A percentile compares a stretch with the other conserved stretches of the same genome.
phyloP scores from a whole-genome alignment of 1,284 basidiomycete species.

The Volvariella volvacea region DNA sequence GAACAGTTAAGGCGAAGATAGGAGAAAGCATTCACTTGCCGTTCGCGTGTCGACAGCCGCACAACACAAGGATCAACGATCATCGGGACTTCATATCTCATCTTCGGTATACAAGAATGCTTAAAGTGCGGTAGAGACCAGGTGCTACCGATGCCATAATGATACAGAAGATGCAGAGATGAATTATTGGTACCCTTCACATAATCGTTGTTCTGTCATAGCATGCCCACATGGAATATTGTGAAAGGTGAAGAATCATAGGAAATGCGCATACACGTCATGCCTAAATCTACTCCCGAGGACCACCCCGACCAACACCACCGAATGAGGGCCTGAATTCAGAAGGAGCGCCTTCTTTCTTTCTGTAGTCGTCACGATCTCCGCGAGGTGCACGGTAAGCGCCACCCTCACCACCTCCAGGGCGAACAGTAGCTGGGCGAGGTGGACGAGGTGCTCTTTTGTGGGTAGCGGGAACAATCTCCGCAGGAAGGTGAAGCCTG shows the following conservation, averaged over 20 bases:
- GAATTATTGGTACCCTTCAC: no score
- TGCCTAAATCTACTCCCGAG: conserved; percentile 33
- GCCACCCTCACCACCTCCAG: conserved; percentile 58
- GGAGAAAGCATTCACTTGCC: no score
- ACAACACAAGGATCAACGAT: no score
- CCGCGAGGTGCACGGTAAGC: conserved; percentile 84
- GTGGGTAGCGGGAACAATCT: conserved; percentile 94
- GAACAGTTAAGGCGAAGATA: no score
- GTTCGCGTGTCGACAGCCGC: no score
- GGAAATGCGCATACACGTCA: conserved; percentile 9
- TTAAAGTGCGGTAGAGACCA: no score
- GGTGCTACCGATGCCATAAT: no score
- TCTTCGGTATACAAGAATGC: no score
- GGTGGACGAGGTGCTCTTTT: conserved; percentile 83
- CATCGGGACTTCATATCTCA: no score
- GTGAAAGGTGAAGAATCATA: neutral
- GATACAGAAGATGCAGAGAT: no score
- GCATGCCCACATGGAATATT: conserved; percentile 5
- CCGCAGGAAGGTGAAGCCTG: conserved; percentile 86
- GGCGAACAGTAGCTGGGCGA: conserved; percentile 68
- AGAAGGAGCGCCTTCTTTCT: conserved; percentile 76
- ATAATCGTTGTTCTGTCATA: no score
- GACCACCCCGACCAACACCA: conserved; percentile 76
- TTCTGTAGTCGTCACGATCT: conserved; percentile 87
- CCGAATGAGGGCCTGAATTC: conserved; percentile 84